These are phyloP conservation scores for Podospora bellae-mahoneyi DNA, from an alignment of 495 filamentous ascomycete species.

Conservation along the genomic window DNA sequence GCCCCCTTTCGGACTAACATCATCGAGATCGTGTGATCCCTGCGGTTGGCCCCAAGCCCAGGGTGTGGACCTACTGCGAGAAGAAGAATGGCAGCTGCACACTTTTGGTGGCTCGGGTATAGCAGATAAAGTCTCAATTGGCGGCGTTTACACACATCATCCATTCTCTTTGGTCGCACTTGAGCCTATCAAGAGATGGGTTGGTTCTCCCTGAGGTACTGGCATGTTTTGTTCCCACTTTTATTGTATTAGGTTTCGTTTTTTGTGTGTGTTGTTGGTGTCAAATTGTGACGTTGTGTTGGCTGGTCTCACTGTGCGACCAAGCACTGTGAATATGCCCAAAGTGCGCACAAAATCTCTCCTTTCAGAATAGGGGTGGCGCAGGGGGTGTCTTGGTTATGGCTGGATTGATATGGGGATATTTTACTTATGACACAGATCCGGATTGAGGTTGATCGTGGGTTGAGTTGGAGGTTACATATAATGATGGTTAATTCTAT, in stretches of 20 bases:
- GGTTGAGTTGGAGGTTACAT: too few relatives aligned
- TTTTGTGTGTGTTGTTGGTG: background rate
- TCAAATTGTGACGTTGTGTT: background rate
- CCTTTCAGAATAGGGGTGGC: background rate
- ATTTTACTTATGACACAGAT: background rate
- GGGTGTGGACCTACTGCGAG: background rate
- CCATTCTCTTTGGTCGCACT: background rate
- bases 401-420: background rate
- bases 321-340: background rate
- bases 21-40: background rate
- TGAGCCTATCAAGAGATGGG: background rate
- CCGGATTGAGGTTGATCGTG: background rate
- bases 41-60: too few relatives aligned
- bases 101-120: background rate
- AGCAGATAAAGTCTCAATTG: too few relatives aligned
- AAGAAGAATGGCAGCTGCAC: background rate
- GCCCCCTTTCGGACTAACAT: background rate
- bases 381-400: background rate
- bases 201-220: background rate
- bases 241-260: background rate
- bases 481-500: too few relatives aligned
- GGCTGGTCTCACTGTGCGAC: background rate
- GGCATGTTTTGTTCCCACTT: background rate
- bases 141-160: background rate
- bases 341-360: background rate